Evolutionary conservation across 2,329 filamentous ascomycete genomes (phyloP).

Genomic region (Hysterium pulicare): DNA sequence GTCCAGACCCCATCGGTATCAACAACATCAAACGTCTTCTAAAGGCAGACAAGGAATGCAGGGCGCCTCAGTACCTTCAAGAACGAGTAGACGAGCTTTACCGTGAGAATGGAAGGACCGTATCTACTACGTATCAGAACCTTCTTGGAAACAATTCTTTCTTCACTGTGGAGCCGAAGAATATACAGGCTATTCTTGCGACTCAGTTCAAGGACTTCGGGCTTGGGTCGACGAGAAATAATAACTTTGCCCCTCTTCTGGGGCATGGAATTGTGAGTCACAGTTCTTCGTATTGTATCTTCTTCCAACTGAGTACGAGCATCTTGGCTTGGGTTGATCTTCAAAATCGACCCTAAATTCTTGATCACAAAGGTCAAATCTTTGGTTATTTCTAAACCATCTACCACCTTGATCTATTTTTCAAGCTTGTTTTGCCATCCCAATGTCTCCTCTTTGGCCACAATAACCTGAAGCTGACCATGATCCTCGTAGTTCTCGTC

Average conservation of each 20-base stretch:
- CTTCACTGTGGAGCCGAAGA: constrained; percentile 38
- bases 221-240: constrained; percentile 33
- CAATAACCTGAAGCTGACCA: constrained; percentile 1
- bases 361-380: too few relatives aligned
- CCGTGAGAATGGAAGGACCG: constrained; percentile 13
- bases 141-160: constrained; percentile 10
- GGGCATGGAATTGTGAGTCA: constrained; percentile 37
- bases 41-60: constrained; percentile 33
- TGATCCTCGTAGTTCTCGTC: constrained; percentile 27
- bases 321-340: too few relatives aligned
- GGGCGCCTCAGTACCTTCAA: constrained; percentile 29
- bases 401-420: too few relatives aligned
- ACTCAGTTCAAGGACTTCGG: constrained; percentile 47
- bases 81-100: constrained; percentile 17
- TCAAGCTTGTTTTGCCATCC: neutral
- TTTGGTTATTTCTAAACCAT: too few relatives aligned
- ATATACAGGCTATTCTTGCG: constrained; percentile 44
- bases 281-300: neutral
- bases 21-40: constrained; percentile 43
- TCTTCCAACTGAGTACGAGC: constrained; percentile 3
- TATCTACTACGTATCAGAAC: constrained; percentile 24
- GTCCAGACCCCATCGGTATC: constrained; percentile 50
- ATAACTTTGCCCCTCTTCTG: constrained; percentile 38
- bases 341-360: too few relatives aligned
- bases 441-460: constrained; percentile 23